Evolutionary conservation across 345 rosid genomes (phyloP).

Genomic region (Psidium guajava): DNA sequence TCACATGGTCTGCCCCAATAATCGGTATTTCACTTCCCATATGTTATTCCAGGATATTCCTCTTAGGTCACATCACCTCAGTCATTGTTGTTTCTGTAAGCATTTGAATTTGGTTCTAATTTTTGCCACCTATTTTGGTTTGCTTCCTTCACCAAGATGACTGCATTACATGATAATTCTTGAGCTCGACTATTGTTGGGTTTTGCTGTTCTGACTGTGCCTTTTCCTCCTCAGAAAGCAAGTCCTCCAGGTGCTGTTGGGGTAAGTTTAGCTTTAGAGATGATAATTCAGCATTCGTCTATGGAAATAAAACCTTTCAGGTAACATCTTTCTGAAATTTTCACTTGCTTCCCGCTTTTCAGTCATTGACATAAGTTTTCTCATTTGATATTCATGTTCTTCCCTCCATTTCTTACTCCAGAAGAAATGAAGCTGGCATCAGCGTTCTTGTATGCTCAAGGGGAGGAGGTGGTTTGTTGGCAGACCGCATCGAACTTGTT

Average conservation of each 20-base stretch:
- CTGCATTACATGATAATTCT: neutral
- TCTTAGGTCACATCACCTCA: neutral
- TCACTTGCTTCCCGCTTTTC: neutral
- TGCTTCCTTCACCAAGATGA: neutral
- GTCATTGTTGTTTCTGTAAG: neutral
- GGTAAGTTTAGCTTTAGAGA: constrained; percentile 76
- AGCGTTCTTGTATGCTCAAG: constrained; percentile 84
- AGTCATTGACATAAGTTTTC: neutral
- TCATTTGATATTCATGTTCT: neutral
- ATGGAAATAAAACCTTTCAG: constrained; percentile 55
- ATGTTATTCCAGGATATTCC: neutral
- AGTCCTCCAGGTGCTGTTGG: constrained; percentile 91
- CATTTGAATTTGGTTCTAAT: neutral
- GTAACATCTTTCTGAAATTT: constrained; percentile 11
- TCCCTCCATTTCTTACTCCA: neutral
- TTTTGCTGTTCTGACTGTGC: neutral
- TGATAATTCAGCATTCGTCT: constrained; percentile 58
- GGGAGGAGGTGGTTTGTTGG: constrained; percentile 94
- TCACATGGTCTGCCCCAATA: neutral
- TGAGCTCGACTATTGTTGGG: neutral
- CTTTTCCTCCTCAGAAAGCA: constrained; percentile 40
- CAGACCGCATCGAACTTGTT: constrained; percentile 86
- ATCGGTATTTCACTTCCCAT: neutral
- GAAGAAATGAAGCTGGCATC: constrained; percentile 56
- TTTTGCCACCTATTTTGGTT: neutral